Evolutionary conservation across 169 alveolate genomes (phyloP).

Genomic region (Sarcocystis neurona): DNA sequence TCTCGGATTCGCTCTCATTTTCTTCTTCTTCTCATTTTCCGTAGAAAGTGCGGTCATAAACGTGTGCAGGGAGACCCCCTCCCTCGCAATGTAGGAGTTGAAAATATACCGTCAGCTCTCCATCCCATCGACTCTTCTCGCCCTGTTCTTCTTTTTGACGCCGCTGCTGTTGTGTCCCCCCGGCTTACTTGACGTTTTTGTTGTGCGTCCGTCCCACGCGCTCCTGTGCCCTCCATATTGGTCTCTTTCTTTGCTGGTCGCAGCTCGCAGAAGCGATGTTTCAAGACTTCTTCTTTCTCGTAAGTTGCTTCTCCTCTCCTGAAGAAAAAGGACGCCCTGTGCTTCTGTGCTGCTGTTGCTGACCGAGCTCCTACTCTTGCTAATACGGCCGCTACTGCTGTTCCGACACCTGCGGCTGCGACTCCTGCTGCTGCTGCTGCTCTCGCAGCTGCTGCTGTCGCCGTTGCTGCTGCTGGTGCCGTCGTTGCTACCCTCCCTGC

Average conservation of each 20-base stretch:
- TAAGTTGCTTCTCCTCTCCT: neutral
- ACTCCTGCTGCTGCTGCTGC: too few species aligned
- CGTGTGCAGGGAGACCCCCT: neutral
- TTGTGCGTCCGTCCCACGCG: neutral
- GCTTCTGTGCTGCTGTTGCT: too few species aligned
- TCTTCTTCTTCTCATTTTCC: neutral
- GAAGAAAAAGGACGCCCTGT: too few species aligned
- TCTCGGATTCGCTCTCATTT: neutral
- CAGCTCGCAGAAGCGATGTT: constrained; percentile 66
- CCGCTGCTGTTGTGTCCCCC: neutral
- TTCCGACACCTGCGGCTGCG: too few species aligned
- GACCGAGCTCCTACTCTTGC: too few species aligned
- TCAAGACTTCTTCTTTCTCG: constrained; percentile 62
- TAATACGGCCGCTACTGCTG: too few species aligned
- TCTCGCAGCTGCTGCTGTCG: too few species aligned
- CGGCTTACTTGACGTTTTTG: neutral
- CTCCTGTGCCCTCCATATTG: neutral
- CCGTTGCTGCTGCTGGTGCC: too few species aligned
- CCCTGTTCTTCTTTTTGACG: neutral
- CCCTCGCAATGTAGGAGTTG: neutral
- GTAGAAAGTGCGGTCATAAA: too few species aligned
- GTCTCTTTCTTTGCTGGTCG: neutral
- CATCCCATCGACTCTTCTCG: neutral
- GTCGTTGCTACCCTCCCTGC: too few species aligned
- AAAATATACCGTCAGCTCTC: neutral